These are phyloP conservation scores for Lodderomyces margitis DNA, from an alignment of 1,139 yeast genomes.

Conservation along the genomic window DNA sequence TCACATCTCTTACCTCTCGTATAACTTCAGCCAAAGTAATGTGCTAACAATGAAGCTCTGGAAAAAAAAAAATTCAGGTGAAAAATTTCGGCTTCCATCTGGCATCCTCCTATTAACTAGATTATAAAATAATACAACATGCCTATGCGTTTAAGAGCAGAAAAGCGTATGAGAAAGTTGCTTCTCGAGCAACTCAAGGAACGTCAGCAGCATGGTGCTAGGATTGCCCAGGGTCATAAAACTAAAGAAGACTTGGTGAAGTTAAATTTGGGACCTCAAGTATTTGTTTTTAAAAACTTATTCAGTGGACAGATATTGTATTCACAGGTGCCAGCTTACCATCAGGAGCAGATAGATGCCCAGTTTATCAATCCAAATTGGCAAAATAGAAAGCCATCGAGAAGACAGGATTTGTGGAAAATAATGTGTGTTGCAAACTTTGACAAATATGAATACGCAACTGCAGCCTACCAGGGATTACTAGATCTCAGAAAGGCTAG, in stretches of 20 bases:
- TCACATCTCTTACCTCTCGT: no score
- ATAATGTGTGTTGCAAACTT: slow-evolving; percentile 84
- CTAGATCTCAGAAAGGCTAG: slow-evolving; percentile 72
- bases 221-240: slow-evolving; percentile 39
- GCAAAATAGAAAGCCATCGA: slow-evolving; percentile 79
- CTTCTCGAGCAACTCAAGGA: slow-evolving; percentile 48
- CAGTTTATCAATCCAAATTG: slow-evolving; percentile 81
- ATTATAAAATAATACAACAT: slow-evolving; percentile 23
- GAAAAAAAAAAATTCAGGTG: neutral
- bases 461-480: slow-evolving; percentile 71
- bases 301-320: slow-evolving; percentile 89
- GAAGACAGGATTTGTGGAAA: slow-evolving; percentile 87
- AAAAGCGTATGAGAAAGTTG: slow-evolving; percentile 50
- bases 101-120: neutral
- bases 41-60: no score
- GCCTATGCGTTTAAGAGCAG: slow-evolving; percentile 47
- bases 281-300: slow-evolving; percentile 76
- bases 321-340: slow-evolving; percentile 76
- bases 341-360: slow-evolving; percentile 67
- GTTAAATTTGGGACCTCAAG: slow-evolving; percentile 68
- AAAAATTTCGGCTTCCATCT: neutral
- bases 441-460: slow-evolving; percentile 61
- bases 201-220: slow-evolving; percentile 44
- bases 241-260: slow-evolving; percentile 28
- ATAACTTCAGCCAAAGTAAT: no score